Evolutionary conservation across 768 basidiomycete species (phyloP), one percentile per base, ranked within the genome.

Genomic region (Hygrocybe punicea): DNA sequence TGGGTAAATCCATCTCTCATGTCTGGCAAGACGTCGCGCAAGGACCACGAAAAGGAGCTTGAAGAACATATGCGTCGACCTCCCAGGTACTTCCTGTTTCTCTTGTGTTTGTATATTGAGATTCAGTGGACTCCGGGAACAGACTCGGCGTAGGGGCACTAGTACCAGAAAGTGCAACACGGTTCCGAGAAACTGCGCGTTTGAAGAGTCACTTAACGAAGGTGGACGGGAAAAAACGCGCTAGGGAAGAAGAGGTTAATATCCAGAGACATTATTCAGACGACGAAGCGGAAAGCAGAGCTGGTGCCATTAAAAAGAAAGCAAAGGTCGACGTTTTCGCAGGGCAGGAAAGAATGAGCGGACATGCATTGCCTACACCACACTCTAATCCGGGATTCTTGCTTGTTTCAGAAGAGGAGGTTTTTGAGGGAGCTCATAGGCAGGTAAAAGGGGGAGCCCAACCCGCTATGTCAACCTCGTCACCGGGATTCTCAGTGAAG

Each of bases 111-210:
- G 24, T 46, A 9, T 25, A 21, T n/a, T 13, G 2, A 21, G 33
- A 16, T 48, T 16, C 39, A 44, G 6, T 49, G 11, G 19, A 13
- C 24, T 47, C 29, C 23, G 39, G 34, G 21, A 19, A 36, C 58
- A 92, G 90, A 63, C 73, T 92, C 56, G 90, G 90, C 54, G 87
- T 92, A 7, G 90, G 90, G 21, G 86, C 87, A 34, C 65, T 81
- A 25, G 71, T 84, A 21, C 81, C 87, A 25, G 81, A 80, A 51
- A 67, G 72, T 0, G 70, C 77, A 25, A 71, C 62, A 50, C 61
- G 76, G 35, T 74, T 77, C 37, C 77, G 81, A 37, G 88, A 88
- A 55, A 73, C 77, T n/a, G 81, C 80, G 16, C 81, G 81, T 60
- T 76, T 92, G 17, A 86, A 83, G 66, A 77, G 78, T 53, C 83